A percentile compares a stretch with the other conserved stretches of the same genome.
These are phyloP conservation scores for Sutorius eximius DNA, from an alignment of 1,284 basidiomycete species.

Conservation along the genomic window DNA sequence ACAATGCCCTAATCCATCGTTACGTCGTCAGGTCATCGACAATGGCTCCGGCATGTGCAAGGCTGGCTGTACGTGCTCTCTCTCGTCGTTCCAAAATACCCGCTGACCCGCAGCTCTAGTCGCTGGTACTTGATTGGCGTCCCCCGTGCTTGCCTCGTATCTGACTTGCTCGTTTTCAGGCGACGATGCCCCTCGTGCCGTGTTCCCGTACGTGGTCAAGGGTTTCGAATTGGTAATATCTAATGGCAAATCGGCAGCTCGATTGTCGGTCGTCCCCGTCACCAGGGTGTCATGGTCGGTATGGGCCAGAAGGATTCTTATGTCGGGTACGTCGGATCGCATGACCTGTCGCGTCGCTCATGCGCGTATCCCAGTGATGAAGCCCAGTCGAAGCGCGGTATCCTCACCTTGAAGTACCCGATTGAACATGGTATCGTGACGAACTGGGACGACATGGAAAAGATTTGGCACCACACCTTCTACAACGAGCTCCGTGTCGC, in stretches of 20 bases:
- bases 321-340: slow-evolving; percentile 53
- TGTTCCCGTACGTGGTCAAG: slow-evolving; percentile 56
- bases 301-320: slow-evolving; percentile 83
- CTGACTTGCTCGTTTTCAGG: slow-evolving; percentile 40
- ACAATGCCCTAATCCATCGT: background rate
- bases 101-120: slow-evolving; percentile 20
- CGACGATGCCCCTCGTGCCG: slow-evolving; percentile 77
- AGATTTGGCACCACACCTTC: slow-evolving; percentile 89
- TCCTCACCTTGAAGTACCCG: slow-evolving; percentile 84
- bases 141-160: background rate
- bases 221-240: slow-evolving; percentile 3
- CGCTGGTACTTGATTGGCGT: slow-evolving; percentile 20
- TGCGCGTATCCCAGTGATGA: slow-evolving; percentile 58
- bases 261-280: slow-evolving; percentile 84
- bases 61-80: slow-evolving; percentile 49
- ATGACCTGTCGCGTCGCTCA: background rate
- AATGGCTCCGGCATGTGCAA: slow-evolving; percentile 75
- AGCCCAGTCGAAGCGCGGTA: slow-evolving; percentile 91
- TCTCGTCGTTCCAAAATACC: background rate
- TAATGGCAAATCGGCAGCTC: slow-evolving; percentile 46
- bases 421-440: slow-evolving; percentile 83
- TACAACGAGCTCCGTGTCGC: slow-evolving; percentile 81
- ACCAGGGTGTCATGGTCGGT: slow-evolving; percentile 86
- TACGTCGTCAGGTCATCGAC: slow-evolving; percentile 49
- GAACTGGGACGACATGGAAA: slow-evolving; percentile 95